phyloP scores from a whole-genome alignment of 1,139 yeast species.

The Diutina scorzettiae region DNA sequence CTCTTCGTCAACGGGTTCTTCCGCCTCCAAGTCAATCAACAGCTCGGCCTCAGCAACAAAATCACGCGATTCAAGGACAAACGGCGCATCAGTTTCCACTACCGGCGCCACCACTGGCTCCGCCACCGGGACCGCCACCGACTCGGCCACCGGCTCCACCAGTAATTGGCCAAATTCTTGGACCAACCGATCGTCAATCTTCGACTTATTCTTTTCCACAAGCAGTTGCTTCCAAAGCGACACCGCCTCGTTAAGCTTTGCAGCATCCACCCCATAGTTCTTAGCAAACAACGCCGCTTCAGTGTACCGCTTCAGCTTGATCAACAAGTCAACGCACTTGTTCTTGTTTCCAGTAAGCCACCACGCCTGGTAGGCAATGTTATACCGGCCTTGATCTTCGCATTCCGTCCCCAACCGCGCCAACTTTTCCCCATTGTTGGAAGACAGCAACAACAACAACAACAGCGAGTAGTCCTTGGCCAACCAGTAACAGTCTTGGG shows the following conservation, averaged over 20 bases:
- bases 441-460: conserved; percentile 70
- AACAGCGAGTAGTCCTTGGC: conserved; percentile 80
- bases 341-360: conserved; percentile 74
- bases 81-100: conserved; percentile 16
- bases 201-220: conserved; percentile 35
- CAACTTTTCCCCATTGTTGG: conserved; percentile 56
- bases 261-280: conserved; percentile 51
- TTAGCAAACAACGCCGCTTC: conserved; percentile 80
- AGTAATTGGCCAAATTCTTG: conserved; percentile 22
- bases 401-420: conserved; percentile 52
- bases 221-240: conserved; percentile 58
- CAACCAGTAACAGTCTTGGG: conserved; percentile 66
- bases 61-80: conserved; percentile 18
- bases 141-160: too few species aligned
- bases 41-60: conserved; percentile 25
- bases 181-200: conserved; percentile 49
- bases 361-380: conserved; percentile 83
- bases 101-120: too few species aligned
- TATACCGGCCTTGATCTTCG: conserved; percentile 62
- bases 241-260: conserved; percentile 33
- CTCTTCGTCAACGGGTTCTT: background rate
- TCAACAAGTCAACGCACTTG: conserved; percentile 54
- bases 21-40: conserved; percentile 9
- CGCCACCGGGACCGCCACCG: too few species aligned
- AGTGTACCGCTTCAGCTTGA: conserved; percentile 57